Base-by-base conservation (phyloP, 2,329 filamentous ascomycete species). In the Macrophomina pseudophaseolina region DNA sequence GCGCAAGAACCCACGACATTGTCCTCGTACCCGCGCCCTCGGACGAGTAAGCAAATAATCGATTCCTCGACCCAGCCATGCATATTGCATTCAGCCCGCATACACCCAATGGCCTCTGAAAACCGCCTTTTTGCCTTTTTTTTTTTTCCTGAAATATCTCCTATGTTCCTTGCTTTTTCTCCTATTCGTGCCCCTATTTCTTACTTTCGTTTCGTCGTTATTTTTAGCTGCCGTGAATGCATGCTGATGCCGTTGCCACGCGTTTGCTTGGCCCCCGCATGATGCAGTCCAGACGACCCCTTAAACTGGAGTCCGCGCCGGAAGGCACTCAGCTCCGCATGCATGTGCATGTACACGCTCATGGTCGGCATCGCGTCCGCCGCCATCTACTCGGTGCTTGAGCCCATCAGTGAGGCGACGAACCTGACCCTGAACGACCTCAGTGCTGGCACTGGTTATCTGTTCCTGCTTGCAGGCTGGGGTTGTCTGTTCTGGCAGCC, bases 401-500 rank as follows among this genome's bases (percentile, higher is more conserved):
- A 80, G 5, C 80, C 81, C 11, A 82, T 86, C 46, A 79, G 79
- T 7, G 72, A 78, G 53, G 80, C 81, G n/a, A 83, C 82, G 0
- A 81, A 80, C 4, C 74, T 86, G 42, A 80, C 79, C 0, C 71
- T 83, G 1, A 74, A 73, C 4, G 76, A 81, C 42, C 72, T 86
- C 18, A 83, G 84, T 67, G 76, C 80, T 58, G 84, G 84, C 7
- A 85, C 81, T 12, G 84, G 84, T 2, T 80, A 82, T 60, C 84
- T 85, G 82, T 85, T 86, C 69, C 71, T 86, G 35, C 77, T 83
- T 14, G 79, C 84, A 30, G 83, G 83, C 3, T 85, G 82, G 83
- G 83, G 82, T 0, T 80, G 81, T 68, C 72, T 86, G 2, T 74
- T 86, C 49, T 85, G 82, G 80, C 84, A 86, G 69, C 83, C 85